These are phyloP conservation scores for Neurospora sp. DNA, from an alignment of 495 filamentous ascomycete species.

Conservation along the genomic window DNA sequence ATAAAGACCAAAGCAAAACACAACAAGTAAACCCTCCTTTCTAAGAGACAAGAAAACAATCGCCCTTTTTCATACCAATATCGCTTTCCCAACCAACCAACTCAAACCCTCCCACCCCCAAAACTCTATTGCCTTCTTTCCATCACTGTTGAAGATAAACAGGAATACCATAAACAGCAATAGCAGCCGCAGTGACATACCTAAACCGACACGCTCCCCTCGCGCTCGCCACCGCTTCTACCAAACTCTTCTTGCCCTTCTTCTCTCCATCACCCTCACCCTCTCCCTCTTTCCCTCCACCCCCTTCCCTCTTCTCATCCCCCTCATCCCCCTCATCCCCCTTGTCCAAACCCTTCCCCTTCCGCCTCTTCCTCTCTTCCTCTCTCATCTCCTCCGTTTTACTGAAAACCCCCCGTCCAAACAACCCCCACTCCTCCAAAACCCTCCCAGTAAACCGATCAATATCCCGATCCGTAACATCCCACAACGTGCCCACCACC, in stretches of 20 bases:
- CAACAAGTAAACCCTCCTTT: too few species aligned
- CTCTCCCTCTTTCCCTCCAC: too few species aligned
- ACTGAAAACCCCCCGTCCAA: conserved; percentile 30
- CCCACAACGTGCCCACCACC: conserved; percentile 86
- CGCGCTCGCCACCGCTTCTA: conserved; percentile 68
- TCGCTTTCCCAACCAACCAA: neutral
- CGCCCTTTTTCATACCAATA: neutral
- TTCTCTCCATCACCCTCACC: too few species aligned
- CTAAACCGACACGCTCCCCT: conserved; percentile 68
- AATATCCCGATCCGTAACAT: conserved; percentile 94
- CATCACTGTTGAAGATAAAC: conserved; percentile 52
- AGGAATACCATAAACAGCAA: conserved; percentile 90
- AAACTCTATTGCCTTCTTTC: too few species aligned
- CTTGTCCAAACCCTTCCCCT: conserved; percentile 10
- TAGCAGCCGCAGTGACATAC: conserved; percentile 87
- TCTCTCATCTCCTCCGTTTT: conserved; percentile 12
- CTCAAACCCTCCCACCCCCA: too few species aligned
- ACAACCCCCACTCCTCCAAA: conserved; percentile 79
- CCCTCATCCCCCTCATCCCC: neutral
- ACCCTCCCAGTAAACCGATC: conserved; percentile 73
- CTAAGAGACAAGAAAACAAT: too few species aligned
- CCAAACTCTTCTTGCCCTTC: conserved; percentile 37
- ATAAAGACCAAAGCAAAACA: neutral
- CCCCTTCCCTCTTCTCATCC: too few species aligned
- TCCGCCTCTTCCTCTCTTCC: conserved; percentile 3